Percentiles rank a stretch among this genome's conserved stretches.
Conservation (phyloP, 176 grass and related monocot genomes). For the Triticum timopheevii region DNA sequence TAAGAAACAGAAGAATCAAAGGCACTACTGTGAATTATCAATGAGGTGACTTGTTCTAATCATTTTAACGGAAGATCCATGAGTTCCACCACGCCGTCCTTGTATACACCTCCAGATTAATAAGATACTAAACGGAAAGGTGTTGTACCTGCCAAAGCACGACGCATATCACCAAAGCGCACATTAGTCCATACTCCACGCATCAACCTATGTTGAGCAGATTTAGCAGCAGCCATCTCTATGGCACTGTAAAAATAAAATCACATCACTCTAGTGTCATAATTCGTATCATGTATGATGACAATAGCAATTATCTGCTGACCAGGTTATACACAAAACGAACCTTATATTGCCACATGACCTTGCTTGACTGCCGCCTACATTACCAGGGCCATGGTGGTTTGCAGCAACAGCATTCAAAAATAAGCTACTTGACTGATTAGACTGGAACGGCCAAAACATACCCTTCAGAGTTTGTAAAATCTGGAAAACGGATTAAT, state of each 20-base stretch:
- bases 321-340: slow-evolving; percentile 15
- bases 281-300: not conserved
- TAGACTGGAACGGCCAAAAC: slow-evolving; percentile 90
- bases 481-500: slow-evolving; percentile 51
- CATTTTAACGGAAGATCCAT: not conserved
- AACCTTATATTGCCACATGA: slow-evolving; percentile 61
- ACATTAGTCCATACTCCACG: slow-evolving; percentile 82
- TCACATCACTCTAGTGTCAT: not conserved
- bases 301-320: not conserved
- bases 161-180: slow-evolving; percentile 87
- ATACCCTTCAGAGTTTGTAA: slow-evolving; percentile 71
- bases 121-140: slow-evolving; percentile 2
- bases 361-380: slow-evolving; percentile 35
- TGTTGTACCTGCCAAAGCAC: slow-evolving; percentile 71
- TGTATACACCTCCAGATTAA: not conserved
- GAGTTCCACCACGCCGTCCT: not conserved
- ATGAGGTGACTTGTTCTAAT: not conserved
- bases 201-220: slow-evolving; percentile 85
- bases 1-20: not conserved
- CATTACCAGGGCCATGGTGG: slow-evolving; percentile 42
- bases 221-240: slow-evolving; percentile 90
- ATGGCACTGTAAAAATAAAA: slow-evolving; percentile 52
- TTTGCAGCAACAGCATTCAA: slow-evolving; percentile 69
- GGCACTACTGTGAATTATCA: not conserved
- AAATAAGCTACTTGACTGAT: slow-evolving; percentile 70